Conservation (phyloP, 2,329 filamentous ascomycete species). For the Colletotrichum sp. region DNA sequence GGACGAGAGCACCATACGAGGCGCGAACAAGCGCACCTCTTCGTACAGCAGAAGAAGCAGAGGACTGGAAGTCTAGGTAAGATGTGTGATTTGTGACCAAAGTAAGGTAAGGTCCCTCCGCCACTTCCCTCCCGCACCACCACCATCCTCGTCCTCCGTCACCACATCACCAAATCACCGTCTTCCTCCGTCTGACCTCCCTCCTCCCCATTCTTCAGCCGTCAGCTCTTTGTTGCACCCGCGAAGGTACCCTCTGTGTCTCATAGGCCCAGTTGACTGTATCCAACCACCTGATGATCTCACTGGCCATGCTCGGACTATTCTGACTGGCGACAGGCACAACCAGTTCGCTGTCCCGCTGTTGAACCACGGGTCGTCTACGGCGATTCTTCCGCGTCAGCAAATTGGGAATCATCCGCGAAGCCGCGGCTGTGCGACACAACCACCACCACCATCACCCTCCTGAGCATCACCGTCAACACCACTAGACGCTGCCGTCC, state of each 20-base stretch:
- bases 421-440: conserved; percentile 4
- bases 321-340: background rate
- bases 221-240: background rate
- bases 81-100: background rate
- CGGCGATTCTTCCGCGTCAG: background rate
- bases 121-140: conserved; percentile 1
- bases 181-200: conserved; percentile 5
- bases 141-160: background rate
- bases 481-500: background rate
- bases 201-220: background rate
- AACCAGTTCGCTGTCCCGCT: background rate
- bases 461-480: background rate
- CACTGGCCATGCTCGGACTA: background rate
- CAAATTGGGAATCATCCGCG: conserved; percentile 13
- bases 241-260: background rate
- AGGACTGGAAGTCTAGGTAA: background rate
- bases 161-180: background rate
- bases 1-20: background rate
- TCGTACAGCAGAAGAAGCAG: background rate
- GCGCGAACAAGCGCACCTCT: background rate
- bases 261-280: background rate
- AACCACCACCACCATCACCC: background rate
- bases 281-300: background rate
- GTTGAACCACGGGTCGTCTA: background rate
- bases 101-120: background rate